Conservation (phyloP, 768 basidiomycete genomes). For the Leccinellum rugosiceps region DNA sequence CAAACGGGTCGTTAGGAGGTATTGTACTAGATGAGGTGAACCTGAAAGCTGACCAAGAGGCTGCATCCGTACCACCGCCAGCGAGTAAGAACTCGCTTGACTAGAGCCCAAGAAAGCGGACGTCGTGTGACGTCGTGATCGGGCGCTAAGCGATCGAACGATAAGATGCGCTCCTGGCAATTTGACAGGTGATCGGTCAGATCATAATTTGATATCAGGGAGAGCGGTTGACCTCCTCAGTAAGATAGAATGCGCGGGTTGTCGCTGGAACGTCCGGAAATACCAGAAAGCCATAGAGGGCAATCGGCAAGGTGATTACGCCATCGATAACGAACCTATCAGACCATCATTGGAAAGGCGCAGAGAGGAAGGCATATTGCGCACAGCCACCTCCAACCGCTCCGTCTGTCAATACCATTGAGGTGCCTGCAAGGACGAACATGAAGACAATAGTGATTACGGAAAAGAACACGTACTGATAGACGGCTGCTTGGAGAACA, state of each 20-base stretch:
- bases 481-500: slow-evolving; percentile 61
- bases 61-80: slow-evolving; percentile 74
- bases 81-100: slow-evolving; percentile 47
- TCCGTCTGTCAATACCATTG: slow-evolving; percentile 48
- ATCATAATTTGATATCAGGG: background rate
- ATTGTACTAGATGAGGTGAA: background rate
- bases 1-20: background rate
- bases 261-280: slow-evolving; percentile 71
- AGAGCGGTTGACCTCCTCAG: slow-evolving; percentile 43
- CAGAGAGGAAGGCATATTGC: background rate
- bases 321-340: slow-evolving; percentile 65
- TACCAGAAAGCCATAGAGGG: slow-evolving; percentile 65
- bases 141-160: slow-evolving; percentile 44
- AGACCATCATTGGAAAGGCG: background rate
- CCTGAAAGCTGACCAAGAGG: slow-evolving; percentile 43
- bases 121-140: slow-evolving; percentile 40
- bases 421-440: slow-evolving; percentile 37
- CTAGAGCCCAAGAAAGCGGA: slow-evolving; percentile 45
- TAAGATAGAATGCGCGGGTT: slow-evolving; percentile 62
- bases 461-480: slow-evolving; percentile 40
- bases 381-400: slow-evolving; percentile 69
- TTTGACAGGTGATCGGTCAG: background rate
- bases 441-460: background rate
- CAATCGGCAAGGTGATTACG: slow-evolving; percentile 68
- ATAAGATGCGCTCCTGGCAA: slow-evolving; percentile 51